Evolutionary conservation across 169 alveolate species (phyloP), one percentile per base, ranked within the genome.

Genomic region (Cryptosporidium bovis): DNA sequence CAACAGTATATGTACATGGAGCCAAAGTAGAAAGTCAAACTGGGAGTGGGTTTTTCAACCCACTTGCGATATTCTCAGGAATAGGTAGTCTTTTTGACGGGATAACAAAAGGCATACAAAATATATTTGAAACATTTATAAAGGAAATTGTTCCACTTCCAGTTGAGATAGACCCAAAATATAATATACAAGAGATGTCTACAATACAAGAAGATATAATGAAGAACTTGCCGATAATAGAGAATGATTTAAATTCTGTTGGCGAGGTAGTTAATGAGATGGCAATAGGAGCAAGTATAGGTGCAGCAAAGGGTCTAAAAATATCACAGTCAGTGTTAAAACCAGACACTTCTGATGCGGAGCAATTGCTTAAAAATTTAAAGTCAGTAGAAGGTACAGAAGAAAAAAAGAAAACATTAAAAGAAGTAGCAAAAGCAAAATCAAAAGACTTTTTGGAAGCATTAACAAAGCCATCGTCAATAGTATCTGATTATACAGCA

Each of bases 201-300:
- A 20, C 87, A 24, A 64, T 60, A 2, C 87, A 77, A 50, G 65
- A 77, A 46, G 71, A 77, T 60, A 44, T 77, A 58, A 12, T 56
- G 36, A 62, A 77, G 13, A 60, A 56, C 44, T 15, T 77, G 33
- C 87, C 87, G 34, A 48, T 62, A 15, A 6, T 77, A 13, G 87
- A 77, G 31, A 60, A 44, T 48, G 87, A 77, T 27, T 44, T 77
- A 40, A 77, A 56, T 27, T 12, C 87, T n/a, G 71, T 77, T 34
- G 77, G 71, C 1, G 71, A 77, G 36, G 65, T 77, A 2, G 87
- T 77, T 2, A 77, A 77, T 46, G 87, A 77, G 29, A 56, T 77
- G 87, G 71, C 87, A 40, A 77, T 77, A 2, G 87, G 87, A 36
- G 87, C 87, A 48, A 77, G 87, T 27, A 77, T 77, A 27, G 64